Conservation (phyloP, 139 green algal genomes). For the Tetradesmus obliquus region DNA sequence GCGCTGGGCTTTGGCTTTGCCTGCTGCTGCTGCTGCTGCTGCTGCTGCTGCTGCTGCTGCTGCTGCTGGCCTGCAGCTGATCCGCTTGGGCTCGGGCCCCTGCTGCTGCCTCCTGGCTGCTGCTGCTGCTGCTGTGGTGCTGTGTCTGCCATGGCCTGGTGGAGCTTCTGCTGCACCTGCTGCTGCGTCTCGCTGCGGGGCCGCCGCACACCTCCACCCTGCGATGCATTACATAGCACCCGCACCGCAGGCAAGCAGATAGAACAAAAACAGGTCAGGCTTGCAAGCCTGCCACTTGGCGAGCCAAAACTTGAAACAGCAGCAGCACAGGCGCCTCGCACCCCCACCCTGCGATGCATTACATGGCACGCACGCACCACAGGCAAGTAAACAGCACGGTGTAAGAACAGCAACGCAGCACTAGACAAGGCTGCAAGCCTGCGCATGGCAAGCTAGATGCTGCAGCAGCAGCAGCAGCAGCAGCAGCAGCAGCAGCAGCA, state of each 20-base stretch:
- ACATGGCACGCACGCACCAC: no score
- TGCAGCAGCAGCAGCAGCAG: neutral
- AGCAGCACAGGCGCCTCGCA: no score
- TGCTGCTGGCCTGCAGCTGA: neutral
- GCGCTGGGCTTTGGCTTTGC: neutral
- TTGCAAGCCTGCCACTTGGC: no score
- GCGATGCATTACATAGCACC: no score
- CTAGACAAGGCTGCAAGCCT: no score
- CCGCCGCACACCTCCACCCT: neutral
- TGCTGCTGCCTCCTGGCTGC: constrained; percentile 19
- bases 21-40: constrained; percentile 4
- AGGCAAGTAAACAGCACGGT: no score
- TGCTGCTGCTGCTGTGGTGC: neutral
- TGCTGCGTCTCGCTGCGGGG: neutral
- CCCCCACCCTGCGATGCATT: no score
- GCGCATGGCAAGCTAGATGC: no score
- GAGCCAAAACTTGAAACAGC: no score
- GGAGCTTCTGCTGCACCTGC: neutral
- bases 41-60: neutral
- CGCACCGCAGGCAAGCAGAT: no score
- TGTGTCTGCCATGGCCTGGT: neutral
- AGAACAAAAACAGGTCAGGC: no score
- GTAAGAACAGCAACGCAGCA: no score
- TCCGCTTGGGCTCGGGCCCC: neutral
- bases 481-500: neutral